Percentiles rank a stretch among this genome's conserved stretches.
phyloP scores from a whole-genome alignment of 1,139 yeast genomes.

The Kodamaea derodonti region DNA sequence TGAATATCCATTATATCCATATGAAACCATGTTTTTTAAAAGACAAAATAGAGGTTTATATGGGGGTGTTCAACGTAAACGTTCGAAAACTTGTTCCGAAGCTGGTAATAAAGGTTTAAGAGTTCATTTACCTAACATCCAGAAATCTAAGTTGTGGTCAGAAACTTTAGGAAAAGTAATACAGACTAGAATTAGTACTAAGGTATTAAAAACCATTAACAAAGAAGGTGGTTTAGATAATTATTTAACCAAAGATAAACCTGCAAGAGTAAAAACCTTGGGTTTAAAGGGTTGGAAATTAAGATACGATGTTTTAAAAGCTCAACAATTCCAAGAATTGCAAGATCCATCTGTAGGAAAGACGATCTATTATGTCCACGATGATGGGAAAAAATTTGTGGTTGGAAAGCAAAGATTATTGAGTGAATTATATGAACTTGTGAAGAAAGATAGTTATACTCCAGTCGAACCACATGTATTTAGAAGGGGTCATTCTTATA shows the following conservation, averaged over 20 bases:
- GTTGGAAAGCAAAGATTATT: constrained; percentile 66
- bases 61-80: constrained; percentile 81
- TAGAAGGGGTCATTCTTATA: constrained; percentile 35
- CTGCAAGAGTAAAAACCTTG: constrained; percentile 86
- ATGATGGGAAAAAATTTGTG: constrained; percentile 44
- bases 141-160: constrained; percentile 76
- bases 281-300: constrained; percentile 92
- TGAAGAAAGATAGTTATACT: constrained; percentile 44
- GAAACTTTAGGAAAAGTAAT: constrained; percentile 61
- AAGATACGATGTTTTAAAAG: constrained; percentile 63
- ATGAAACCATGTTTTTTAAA: constrained; percentile 72
- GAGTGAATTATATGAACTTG: constrained; percentile 49
- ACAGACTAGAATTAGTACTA: constrained; percentile 65
- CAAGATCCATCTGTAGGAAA: constrained; percentile 18
- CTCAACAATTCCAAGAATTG: constrained; percentile 23
- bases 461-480: constrained; percentile 44
- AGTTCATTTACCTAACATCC: constrained; percentile 79
- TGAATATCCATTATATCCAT: constrained; percentile 74
- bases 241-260: constrained; percentile 78
- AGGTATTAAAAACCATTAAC: constrained; percentile 79
- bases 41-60: constrained; percentile 83
- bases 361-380: constrained; percentile 50
- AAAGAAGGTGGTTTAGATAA: constrained; percentile 94
- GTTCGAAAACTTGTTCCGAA: constrained; percentile 78
- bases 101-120: constrained; percentile 69